phyloP scores from a whole-genome alignment of 2,329 filamentous ascomycete genomes.

The Pyrenochaeta sp. region DNA sequence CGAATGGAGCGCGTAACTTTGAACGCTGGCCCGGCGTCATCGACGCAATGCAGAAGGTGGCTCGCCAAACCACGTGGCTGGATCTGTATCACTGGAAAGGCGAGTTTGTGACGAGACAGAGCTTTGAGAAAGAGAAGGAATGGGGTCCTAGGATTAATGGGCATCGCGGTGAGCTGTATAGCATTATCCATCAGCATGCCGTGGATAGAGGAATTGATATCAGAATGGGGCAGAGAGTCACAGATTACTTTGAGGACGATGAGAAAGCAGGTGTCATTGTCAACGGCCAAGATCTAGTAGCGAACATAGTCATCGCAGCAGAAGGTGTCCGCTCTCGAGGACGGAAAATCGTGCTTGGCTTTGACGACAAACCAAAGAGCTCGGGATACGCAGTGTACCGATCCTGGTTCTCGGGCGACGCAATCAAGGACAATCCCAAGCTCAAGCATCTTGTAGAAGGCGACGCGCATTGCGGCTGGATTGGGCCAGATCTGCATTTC shows the following conservation, averaged over 20 bases:
- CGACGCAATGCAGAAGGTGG: slow-evolving; percentile 57
- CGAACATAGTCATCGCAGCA: slow-evolving; percentile 60
- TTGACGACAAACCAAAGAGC: slow-evolving; percentile 60
- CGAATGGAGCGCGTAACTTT: slow-evolving; percentile 67
- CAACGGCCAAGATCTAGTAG: slow-evolving; percentile 53
- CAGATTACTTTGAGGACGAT: slow-evolving; percentile 64
- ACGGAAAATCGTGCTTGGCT: slow-evolving; percentile 60
- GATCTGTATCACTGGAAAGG: slow-evolving; percentile 68
- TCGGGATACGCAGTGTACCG: slow-evolving; percentile 63
- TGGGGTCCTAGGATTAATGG: slow-evolving; percentile 66
- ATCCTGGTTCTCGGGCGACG: slow-evolving; percentile 50
- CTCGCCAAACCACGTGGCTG: slow-evolving; percentile 63
- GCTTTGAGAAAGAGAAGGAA: slow-evolving; percentile 41
- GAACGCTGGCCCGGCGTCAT: slow-evolving; percentile 58
- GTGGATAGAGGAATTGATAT: slow-evolving; percentile 62
- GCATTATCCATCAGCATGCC: slow-evolving; percentile 64
- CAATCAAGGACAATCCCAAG: slow-evolving; percentile 32
- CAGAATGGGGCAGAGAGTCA: slow-evolving; percentile 58
- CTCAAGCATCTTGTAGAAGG: slow-evolving; percentile 43
- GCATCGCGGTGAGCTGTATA: slow-evolving; percentile 66
- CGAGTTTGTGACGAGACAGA: slow-evolving; percentile 67
- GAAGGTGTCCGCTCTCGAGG: slow-evolving; percentile 63
- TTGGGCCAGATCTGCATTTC: slow-evolving; percentile 47
- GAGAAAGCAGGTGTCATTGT: slow-evolving; percentile 60
- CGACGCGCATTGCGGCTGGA: slow-evolving; percentile 42